Base-by-base conservation (phyloP, 805 yeast species). In the Yarrowia sp. region DNA sequence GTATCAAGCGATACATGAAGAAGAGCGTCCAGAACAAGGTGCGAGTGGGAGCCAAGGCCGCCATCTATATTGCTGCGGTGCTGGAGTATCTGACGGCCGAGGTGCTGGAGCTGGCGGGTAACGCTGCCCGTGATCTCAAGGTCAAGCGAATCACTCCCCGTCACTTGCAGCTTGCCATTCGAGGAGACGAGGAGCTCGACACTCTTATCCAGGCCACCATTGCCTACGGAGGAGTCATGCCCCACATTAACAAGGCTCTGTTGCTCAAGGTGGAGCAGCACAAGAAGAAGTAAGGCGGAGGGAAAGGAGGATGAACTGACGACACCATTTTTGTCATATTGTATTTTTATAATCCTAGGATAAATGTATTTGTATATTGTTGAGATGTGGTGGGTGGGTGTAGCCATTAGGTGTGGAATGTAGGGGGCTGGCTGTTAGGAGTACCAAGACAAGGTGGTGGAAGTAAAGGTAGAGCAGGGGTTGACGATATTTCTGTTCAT, bases 151-250 rank as follows among this genome's bases (percentile, higher is more conserved):
- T 93, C 78, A 92, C 97, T 19, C 98, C 98, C 76, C 91, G 98
- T 82, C 98, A 93, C 80, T 84, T 93, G 76, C 97, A 93, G 80
- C 85, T 93, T 76, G 98, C 98, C 70, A 93, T 93, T 76, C 91
- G 98, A 83, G 97, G 97, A 78, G 98, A 94, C 80, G 98, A 94
- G 80, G 98, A 94, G 81, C 87, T 94, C 79, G 97, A 93, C 83
- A 88, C 92, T 72, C 85, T 94, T 77, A 90, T 94, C 77, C 75
- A 75, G 69, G 97, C 97, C 69, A 94, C 98, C 69, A 94, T 94
- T 78, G 97, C 98, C 47, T 92, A 89, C 74, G 98, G 98, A 84
- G 98, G 98, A 88, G 98, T 94, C 67, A 83, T 94, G 79, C 98
- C 98, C 68, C 96, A 92, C 78, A 91, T 91, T 76, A 91, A 91